Evolutionary conservation across 1,139 yeast genomes (phyloP), one percentile per base, ranked within the genome.

Genomic region (Scheffersomyces quercinus): DNA sequence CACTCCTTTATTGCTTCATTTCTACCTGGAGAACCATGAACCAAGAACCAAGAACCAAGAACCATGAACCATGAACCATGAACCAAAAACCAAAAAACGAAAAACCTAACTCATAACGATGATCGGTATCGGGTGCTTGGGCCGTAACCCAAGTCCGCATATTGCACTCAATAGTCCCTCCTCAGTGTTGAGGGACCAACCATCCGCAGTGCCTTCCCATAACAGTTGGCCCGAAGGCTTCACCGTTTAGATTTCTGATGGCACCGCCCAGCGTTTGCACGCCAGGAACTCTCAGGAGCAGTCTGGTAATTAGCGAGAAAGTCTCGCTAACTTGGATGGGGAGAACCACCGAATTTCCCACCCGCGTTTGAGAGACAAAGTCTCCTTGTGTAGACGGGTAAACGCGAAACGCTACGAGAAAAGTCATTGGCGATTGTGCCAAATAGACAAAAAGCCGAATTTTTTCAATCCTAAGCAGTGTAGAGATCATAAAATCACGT

Each of bases 331-430:
- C 49, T 45, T 56, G 79, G 81, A 75, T 73, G 82, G 83, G 58
- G 87, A 62, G 82, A 64, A 77, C 79, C 88, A 83, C 88, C 88
- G 88, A 83, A 83, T 83, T 83, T 83, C 88, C 88, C 88, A 83
- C 88, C 85, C 85, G 82, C 76, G 37, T 55, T 58, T 37, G 35
- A 44, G 50, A 47, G 42, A 34, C 24, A 31, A 37, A 36, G 45
- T 33, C 48, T 62, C 73, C 74, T 72, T 75, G 54, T 68, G 87
- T 70, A 52, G 55, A 68, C 85, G 84, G 85, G 88, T 82, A 77
- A 73, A 77, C 78, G 83, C 83, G 83, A 82, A 79, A 66, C 75
- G 79, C 63, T 60, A 60, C 68, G 73, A 71, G 77, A 63, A 58
- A 64, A 64, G 75, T 62, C 55, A 53, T 14, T 20, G 64, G 59